These are phyloP conservation scores for Fusarium sublunatum DNA, from an alignment of 2,329 filamentous ascomycete genomes.

Conservation along the genomic window DNA sequence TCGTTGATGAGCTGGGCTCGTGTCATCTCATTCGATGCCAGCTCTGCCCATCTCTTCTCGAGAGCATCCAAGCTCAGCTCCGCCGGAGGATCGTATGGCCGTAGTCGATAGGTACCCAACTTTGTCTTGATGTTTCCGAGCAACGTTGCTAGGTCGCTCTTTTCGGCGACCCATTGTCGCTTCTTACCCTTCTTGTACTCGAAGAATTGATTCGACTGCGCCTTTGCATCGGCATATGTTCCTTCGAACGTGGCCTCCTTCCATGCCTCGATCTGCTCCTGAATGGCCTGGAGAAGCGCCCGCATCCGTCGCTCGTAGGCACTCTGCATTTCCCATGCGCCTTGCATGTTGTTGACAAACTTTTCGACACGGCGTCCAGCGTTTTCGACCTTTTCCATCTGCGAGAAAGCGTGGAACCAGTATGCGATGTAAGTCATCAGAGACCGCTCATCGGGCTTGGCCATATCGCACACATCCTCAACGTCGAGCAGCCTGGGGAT, in stretches of 20 bases:
- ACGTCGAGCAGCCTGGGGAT: constrained; percentile 96
- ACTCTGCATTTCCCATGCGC: constrained; percentile 99
- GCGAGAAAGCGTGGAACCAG: constrained; percentile 99
- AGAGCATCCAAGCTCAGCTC: constrained; percentile 85
- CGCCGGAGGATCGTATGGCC: constrained; percentile 88
- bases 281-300: constrained; percentile 79
- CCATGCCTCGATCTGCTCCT: constrained; percentile 80
- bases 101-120: constrained; percentile 90
- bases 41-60: constrained; percentile 81
- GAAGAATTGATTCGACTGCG: constrained; percentile 82
- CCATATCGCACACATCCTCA: constrained; percentile 96
- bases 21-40: constrained; percentile 87
- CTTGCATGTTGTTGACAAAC: constrained; percentile 98
- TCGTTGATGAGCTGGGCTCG: constrained; percentile 96
- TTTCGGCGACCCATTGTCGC: constrained; percentile 96
- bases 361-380: constrained; percentile 96
- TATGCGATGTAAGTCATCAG: constrained; percentile 99
- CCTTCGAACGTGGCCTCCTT: constrained; percentile 85
- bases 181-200: constrained; percentile 93
- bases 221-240: constrained; percentile 92
- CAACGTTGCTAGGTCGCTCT: constrained; percentile 91
- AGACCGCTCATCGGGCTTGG: constrained; percentile 94
- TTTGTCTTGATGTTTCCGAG: constrained; percentile 99
- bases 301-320: constrained; percentile 93
- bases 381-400: constrained; percentile 99